Conservation (phyloP, 352 stramenopile species). For the Phytophthora agathidicida region DNA sequence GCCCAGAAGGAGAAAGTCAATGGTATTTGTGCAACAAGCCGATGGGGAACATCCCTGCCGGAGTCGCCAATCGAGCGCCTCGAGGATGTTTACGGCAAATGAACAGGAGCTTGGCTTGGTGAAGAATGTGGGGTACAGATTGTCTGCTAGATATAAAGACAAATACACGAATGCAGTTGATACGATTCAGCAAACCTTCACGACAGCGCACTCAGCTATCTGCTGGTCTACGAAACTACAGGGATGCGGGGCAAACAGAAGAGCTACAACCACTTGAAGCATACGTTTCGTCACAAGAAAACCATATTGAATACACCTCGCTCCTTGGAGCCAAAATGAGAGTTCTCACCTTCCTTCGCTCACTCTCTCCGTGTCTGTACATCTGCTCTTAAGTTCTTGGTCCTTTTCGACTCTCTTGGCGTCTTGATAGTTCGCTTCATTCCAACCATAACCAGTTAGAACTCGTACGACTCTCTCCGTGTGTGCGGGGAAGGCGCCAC, state of each 20-base stretch:
- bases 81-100: slow-evolving; percentile 14
- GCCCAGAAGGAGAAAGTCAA: slow-evolving; percentile 15
- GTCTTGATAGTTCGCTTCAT: too few species aligned
- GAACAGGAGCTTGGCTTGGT: neutral
- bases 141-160: too few species aligned
- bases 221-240: neutral
- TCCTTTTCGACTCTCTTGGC: slow-evolving; percentile 8
- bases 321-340: slow-evolving; percentile 30
- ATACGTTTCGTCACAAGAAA: slow-evolving; percentile 22
- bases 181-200: slow-evolving; percentile 3
- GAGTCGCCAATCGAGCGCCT: slow-evolving; percentile 19
- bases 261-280: slow-evolving; percentile 1
- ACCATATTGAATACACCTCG: slow-evolving; percentile 33
- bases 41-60: slow-evolving; percentile 6
- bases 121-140: too few species aligned
- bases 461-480: slow-evolving; percentile 47
- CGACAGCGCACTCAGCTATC: too few species aligned
- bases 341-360: slow-evolving; percentile 10
- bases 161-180: slow-evolving; percentile 7
- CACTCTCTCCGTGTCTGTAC: slow-evolving; percentile 16
- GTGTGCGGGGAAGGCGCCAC: slow-evolving; percentile 32
- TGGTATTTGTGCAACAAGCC: slow-evolving; percentile 20
- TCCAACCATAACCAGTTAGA: slow-evolving; percentile 29
- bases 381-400: slow-evolving; percentile 11
- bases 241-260: neutral